Evolutionary conservation across 805 yeast species (phyloP), one percentile per base, ranked within the genome.

Genomic region (Pichia deserticola): DNA sequence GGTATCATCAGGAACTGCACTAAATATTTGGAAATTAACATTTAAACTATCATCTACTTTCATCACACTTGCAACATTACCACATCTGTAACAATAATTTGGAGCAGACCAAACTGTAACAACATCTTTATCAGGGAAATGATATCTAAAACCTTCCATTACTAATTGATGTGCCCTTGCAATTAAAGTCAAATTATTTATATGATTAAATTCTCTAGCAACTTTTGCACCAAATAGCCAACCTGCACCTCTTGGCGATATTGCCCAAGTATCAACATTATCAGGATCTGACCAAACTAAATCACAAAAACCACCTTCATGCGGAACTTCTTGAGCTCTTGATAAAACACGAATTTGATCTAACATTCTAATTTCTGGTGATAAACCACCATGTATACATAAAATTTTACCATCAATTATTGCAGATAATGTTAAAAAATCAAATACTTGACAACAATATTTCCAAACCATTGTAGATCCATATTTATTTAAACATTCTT

Each of bases 61-160:
- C 99, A 92, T 92, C 15, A 92, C 97, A 75, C 95, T 86, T 33
- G 99, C 99, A 46, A 92, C 98, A 64, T 92, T 92, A 51, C 99
- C 99, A 72, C 98, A 92, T 62, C 98, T 76, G 69, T 92, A 92
- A 71, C 98, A 90, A 71, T 90, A 90, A 67, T 90, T 90, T 42
- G 98, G 98, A 15, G 97, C 97, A 10, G 90, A 82, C 98, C 98
- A 92, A 36, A 92, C 98, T 0, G 99, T 92, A 36, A 92, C 99
- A 47, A 92, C 97, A 62, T 88, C 96, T 61, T 89, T 88, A 57
- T 92, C 97, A 54, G 89, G 89, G 72, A 93, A 93, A 70, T 93
- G 98, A 65, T 90, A 93, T 58, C 92, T 79, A 75, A 89, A 92
- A 2, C 99, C 99, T 65, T 92, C 99, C 97, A 93, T 95, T 25